Evolutionary conservation across 129 eudicot species (phyloP).

Genomic region (Deinandra increscens): DNA sequence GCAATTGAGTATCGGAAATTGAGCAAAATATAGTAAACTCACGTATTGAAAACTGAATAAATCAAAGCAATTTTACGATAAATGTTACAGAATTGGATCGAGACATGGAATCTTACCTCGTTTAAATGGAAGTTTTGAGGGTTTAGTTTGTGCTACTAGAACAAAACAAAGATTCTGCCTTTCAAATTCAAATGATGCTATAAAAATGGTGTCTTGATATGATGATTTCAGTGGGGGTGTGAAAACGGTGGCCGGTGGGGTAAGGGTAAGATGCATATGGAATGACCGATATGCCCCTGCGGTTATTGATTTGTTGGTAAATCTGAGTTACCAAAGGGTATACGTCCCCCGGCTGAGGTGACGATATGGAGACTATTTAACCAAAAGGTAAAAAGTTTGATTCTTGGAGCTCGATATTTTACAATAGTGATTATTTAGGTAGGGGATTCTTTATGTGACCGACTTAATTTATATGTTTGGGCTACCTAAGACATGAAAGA

Average conservation of each 20-base stretch:
- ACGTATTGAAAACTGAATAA: conserved; percentile 15
- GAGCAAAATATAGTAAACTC: conserved; percentile 16
- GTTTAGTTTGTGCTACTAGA: conserved; percentile 15
- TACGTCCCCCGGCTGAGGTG: too few relatives aligned
- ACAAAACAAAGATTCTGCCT: conserved; percentile 26
- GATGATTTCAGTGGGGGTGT: conserved; percentile 21
- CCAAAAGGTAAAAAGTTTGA: too few relatives aligned
- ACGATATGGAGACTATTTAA: too few relatives aligned
- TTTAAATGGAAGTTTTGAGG: conserved; percentile 9
- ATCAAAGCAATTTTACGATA: conserved; percentile 2
- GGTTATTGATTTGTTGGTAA: neutral
- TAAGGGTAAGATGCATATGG: neutral
- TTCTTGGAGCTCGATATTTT: too few relatives aligned
- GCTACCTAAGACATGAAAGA: too few relatives aligned
- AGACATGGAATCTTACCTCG: conserved; percentile 29
- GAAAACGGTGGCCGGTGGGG: conserved; percentile 32
- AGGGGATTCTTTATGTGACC: too few relatives aligned
- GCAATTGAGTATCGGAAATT: conserved; percentile 13
- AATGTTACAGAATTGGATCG: neutral
- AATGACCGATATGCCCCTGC: conserved; percentile 21
- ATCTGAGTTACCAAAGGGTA: too few relatives aligned
- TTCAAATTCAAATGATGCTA: conserved; percentile 24
- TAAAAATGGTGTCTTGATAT: conserved; percentile 33
- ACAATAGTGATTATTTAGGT: too few relatives aligned
- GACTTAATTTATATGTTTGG: too few relatives aligned